Evolutionary conservation across 768 basidiomycete species (phyloP).

Genomic region (Mycena filopes): DNA sequence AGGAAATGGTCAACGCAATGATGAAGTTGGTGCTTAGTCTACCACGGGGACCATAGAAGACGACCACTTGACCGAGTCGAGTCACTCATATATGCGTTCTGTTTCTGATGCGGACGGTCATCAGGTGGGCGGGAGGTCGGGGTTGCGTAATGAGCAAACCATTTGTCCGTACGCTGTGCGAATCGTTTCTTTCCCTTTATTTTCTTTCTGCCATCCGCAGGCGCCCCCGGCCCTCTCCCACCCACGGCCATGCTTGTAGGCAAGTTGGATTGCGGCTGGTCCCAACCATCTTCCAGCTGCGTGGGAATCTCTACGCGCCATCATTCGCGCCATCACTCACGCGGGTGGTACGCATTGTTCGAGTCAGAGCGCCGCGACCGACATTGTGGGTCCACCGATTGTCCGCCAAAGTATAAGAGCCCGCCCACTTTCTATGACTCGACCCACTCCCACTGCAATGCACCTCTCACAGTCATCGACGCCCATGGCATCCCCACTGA

Average conservation of each 20-base stretch:
- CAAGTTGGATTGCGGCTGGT: no score
- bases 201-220: no score
- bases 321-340: slow-evolving; percentile 1
- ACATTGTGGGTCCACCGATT: slow-evolving; percentile 11
- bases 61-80: no score
- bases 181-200: no score
- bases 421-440: slow-evolving; percentile 7
- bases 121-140: no score
- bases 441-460: slow-evolving; percentile 21
- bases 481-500: slow-evolving; percentile 14
- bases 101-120: no score
- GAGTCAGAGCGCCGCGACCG: background rate
- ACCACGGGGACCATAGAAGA: slow-evolving; percentile 17
- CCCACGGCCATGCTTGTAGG: no score
- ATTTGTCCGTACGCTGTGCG: no score
- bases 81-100: no score
- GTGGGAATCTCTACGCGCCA: no score
- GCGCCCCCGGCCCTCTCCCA: no score
- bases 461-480: slow-evolving; percentile 17
- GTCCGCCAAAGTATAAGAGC: slow-evolving; percentile 19
- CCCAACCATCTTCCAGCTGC: no score
- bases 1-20: slow-evolving; percentile 63
- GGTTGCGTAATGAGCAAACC: slow-evolving; percentile 9
- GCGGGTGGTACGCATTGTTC: slow-evolving; percentile 2
- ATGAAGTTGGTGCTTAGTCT: slow-evolving; percentile 42